These are phyloP conservation scores for Sphaerobolus stellatus DNA, from an alignment of 1,284 basidiomycete species.

Conservation along the genomic window DNA sequence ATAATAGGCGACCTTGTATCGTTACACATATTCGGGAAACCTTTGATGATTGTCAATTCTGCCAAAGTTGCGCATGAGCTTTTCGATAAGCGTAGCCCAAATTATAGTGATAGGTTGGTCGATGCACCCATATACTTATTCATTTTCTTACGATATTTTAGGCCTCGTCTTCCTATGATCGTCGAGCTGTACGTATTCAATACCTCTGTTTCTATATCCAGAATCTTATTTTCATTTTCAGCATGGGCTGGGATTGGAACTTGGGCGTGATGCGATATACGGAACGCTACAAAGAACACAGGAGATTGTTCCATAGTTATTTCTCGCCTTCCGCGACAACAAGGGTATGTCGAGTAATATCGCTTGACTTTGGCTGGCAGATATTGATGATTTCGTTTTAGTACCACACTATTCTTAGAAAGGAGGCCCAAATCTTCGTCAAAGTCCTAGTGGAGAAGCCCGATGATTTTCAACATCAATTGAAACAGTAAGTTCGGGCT, in stretches of 20 bases:
- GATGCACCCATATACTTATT: background rate
- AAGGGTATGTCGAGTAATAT: background rate
- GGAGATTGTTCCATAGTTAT: slow-evolving; percentile 21
- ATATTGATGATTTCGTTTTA: background rate
- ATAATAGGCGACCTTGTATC: slow-evolving; percentile 40
- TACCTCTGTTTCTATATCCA: background rate
- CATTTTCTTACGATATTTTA: slow-evolving; percentile 24
- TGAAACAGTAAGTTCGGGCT: slow-evolving; percentile 4
- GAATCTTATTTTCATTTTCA: slow-evolving; percentile 10
- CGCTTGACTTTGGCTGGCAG: background rate
- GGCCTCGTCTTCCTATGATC: slow-evolving; percentile 27
- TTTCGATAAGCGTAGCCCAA: slow-evolving; percentile 41
- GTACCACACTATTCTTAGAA: background rate
- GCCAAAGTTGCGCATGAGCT: slow-evolving; percentile 35
- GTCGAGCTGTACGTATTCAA: background rate
- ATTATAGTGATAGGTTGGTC: slow-evolving; percentile 35
- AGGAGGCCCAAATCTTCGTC: background rate
- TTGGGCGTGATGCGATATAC: slow-evolving; percentile 24
- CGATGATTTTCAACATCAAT: slow-evolving; percentile 1
- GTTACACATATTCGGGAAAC: slow-evolving; percentile 32
- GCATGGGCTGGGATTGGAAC: slow-evolving; percentile 26
- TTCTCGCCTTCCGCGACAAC: slow-evolving; percentile 10
- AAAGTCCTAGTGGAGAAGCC: background rate
- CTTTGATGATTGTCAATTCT: slow-evolving; percentile 39
- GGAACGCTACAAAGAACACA: slow-evolving; percentile 20